Conservation (phyloP, 2,329 filamentous ascomycete species). For the Fusarium ambrosium region DNA sequence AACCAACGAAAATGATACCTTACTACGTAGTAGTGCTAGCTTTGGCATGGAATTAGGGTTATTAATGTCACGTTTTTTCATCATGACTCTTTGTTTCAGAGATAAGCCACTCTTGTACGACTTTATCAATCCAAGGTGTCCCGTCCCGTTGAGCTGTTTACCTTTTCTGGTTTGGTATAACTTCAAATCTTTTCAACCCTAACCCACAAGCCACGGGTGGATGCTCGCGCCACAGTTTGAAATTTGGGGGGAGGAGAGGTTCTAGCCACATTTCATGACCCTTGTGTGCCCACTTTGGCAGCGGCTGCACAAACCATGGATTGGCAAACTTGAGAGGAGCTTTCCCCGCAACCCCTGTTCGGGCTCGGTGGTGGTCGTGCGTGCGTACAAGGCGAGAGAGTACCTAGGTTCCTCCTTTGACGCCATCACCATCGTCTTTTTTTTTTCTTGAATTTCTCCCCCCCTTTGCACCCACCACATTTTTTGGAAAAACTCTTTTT, state of each 20-base stretch:
- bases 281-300: constrained; percentile 32
- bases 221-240: constrained; percentile 24
- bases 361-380: not conserved
- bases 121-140: not conserved
- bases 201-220: constrained; percentile 28
- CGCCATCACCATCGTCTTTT: constrained; percentile 38
- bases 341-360: constrained; percentile 34
- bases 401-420: constrained; percentile 39
- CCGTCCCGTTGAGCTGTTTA: not conserved
- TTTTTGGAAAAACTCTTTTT: not conserved
- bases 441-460: not conserved
- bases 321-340: not conserved
- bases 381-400: constrained; percentile 1
- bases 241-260: not conserved
- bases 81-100: not conserved
- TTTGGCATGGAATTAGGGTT: not conserved
- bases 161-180: constrained; percentile 10
- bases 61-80: not conserved
- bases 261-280: constrained; percentile 24
- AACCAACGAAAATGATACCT: constrained; percentile 2
- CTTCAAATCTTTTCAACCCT: constrained; percentile 23
- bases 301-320: constrained; percentile 9
- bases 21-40: not conserved
- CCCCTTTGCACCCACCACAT: constrained; percentile 8
- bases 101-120: not conserved